Evolutionary conservation across 2,329 filamentous ascomycete species (phyloP).

Genomic region (Aspergillus sclerotialis): DNA sequence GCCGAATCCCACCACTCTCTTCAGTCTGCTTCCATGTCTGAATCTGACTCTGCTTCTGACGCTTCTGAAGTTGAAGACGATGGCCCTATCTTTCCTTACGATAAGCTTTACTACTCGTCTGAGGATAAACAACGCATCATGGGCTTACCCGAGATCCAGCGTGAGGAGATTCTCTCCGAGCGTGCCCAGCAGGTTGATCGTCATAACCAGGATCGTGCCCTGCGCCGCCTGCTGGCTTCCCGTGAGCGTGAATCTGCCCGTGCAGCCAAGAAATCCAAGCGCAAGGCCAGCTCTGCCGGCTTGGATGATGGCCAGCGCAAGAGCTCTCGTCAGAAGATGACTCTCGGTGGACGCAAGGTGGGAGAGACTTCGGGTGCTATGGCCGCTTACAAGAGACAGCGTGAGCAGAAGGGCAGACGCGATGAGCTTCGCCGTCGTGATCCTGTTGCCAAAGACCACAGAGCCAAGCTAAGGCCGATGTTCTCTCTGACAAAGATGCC

Average conservation of each 20-base stretch:
- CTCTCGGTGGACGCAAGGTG: slow-evolving; percentile 57
- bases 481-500: slow-evolving; percentile 53
- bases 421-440: slow-evolving; percentile 42
- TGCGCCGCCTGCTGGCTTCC: slow-evolving; percentile 69
- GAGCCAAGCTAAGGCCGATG: slow-evolving; percentile 58
- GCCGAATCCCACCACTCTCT: slow-evolving; percentile 64
- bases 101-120: slow-evolving; percentile 72
- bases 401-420: slow-evolving; percentile 51
- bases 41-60: slow-evolving; percentile 63
- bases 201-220: slow-evolving; percentile 71
- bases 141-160: slow-evolving; percentile 80
- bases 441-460: slow-evolving; percentile 45
- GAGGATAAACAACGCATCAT: slow-evolving; percentile 73
- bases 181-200: slow-evolving; percentile 76
- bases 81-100: slow-evolving; percentile 65
- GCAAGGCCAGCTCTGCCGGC: slow-evolving; percentile 72
- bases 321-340: slow-evolving; percentile 64
- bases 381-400: slow-evolving; percentile 59
- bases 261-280: slow-evolving; percentile 50
- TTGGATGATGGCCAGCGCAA: slow-evolving; percentile 71
- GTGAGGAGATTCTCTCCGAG: slow-evolving; percentile 83
- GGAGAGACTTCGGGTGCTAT: slow-evolving; percentile 66
- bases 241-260: slow-evolving; percentile 56
- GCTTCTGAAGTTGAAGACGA: slow-evolving; percentile 38
- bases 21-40: slow-evolving; percentile 79